phyloP scores from a whole-genome alignment of 75 land plant genomes.

The Pseudotsuga menziesii region DNA sequence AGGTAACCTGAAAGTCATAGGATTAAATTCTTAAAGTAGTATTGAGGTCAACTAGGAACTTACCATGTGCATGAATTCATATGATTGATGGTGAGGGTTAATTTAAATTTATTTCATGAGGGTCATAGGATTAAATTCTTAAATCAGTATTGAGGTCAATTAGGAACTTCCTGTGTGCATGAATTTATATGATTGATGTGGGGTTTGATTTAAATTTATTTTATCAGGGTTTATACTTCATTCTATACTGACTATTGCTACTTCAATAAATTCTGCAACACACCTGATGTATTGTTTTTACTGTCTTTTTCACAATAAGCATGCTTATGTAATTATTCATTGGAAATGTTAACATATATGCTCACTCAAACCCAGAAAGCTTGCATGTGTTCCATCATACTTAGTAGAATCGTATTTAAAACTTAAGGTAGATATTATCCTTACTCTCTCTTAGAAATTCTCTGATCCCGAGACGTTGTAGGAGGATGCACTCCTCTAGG shows the following conservation, averaged over 20 bases:
- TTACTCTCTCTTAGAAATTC: not conserved
- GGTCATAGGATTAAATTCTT: not conserved
- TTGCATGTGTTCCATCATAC: not conserved
- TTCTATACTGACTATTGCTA: too few relatives aligned
- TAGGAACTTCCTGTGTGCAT: too few relatives aligned
- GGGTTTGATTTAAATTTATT: too few relatives aligned
- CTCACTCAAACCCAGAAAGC: not conserved
- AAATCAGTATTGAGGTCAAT: not conserved
- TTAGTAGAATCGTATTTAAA: not conserved
- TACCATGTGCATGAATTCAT: too few relatives aligned
- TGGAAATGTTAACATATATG: not conserved
- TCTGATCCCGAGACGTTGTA: not conserved
- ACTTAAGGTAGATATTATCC: not conserved
- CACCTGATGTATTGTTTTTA: too few relatives aligned
- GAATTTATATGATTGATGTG: too few relatives aligned
- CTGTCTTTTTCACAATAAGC: too few relatives aligned
- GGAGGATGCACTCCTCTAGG: not conserved
- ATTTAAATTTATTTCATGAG: too few relatives aligned
- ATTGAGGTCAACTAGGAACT: not conserved
- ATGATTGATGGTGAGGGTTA: too few relatives aligned
- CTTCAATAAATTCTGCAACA: too few relatives aligned
- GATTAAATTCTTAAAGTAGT: not conserved
- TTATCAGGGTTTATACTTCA: too few relatives aligned
- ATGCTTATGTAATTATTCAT: not conserved
- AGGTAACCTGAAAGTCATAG: slow-evolving; percentile 7